Base-by-base conservation (phyloP, 495 filamentous ascomycete species). In the Neurospora intermedia region DNA sequence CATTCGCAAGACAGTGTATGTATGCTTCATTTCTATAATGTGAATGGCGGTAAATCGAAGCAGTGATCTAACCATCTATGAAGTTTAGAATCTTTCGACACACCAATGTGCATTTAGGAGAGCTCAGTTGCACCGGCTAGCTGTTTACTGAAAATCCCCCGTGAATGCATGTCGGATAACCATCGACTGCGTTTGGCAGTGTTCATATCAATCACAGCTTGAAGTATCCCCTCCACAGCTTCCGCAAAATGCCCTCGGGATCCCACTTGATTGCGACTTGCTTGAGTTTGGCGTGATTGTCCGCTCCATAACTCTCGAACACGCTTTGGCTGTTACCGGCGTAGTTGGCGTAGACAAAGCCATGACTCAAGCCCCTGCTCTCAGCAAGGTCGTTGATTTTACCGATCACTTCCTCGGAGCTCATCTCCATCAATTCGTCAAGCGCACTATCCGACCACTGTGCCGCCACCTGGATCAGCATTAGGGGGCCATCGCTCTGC, bases 301-400 rank as follows among this genome's bases (percentile, higher is more conserved):
- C 76, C 38, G 72, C 16, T 0, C 86, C 86, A 76, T 87, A 87
- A 20, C 83, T 76, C 6, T 71, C 59, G 42, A 86, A 80, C n/a
- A 87, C 82, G 23, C 81, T 70, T 75, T 88, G 85, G 9, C 74
- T 75, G 8, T 77, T 73, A 13, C 77, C 75, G 7, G 85, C 85
- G 39, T 85, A 85, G 35, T 87, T 87, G 74, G 88, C 83, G 74
- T 91, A 91, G 39, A 91, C 76, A 71, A 87, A 92, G 43, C 85
- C 81, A 70, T 88, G 78, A 46, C 82, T 77, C 35, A 88, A 20
- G 0, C 81, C 81, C 62, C 83, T 74, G 18, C 72, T 75, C 72
- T 84, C 80, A 1, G 88, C 85, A 31, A 84, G 75, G 8, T 79
- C 79, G 10, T 78, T 71, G 15, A 83, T 70, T 20, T 78, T 43